Evolutionary conservation across 2,329 filamentous ascomycete species (phyloP).

Genomic region (Pseudomassariella vexata): DNA sequence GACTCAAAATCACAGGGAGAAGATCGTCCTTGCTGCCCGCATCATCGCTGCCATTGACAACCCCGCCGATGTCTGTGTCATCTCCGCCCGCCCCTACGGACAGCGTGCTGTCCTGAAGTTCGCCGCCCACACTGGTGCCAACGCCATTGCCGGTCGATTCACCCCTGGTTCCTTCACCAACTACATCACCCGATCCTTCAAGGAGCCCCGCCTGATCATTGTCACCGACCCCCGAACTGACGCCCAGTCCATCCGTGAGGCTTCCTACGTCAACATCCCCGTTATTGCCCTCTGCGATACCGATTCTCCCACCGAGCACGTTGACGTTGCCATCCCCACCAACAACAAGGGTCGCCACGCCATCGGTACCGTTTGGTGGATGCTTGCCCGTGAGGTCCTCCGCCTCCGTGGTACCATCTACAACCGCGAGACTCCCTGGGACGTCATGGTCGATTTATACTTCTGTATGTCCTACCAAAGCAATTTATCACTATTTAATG

Average conservation of each 20-base stretch:
- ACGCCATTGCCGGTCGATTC: conserved; percentile 98
- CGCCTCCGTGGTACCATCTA: conserved; percentile 95
- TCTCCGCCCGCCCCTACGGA: conserved; percentile 98
- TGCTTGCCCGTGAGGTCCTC: conserved; percentile 99
- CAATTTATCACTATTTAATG: not conserved
- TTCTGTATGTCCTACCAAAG: conserved; percentile 80
- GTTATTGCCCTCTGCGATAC: conserved; percentile 99
- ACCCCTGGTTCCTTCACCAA: conserved; percentile 99
- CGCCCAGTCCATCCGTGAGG: conserved; percentile 99
- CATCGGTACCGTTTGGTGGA: conserved; percentile 98
- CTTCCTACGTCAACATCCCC: conserved; percentile 99
- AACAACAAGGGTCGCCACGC: conserved; percentile 99
- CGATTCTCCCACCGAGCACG: conserved; percentile 98
- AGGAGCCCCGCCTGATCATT: conserved; percentile 98
- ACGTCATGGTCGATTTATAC: conserved; percentile 99
- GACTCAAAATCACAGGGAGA: conserved; percentile 65
- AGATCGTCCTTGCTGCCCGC: conserved; percentile 96
- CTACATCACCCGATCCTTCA: conserved; percentile 99
- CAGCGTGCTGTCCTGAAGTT: conserved; percentile 99
- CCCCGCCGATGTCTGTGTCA: conserved; percentile 98
- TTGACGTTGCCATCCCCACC: conserved; percentile 99
- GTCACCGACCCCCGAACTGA: conserved; percentile 99
- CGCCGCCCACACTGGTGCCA: conserved; percentile 94
- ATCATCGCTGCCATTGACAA: conserved; percentile 99
- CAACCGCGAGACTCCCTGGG: conserved; percentile 95